Conservation (phyloP, 257 asterid genomes). For the Nicotiana noctiflora region DNA sequence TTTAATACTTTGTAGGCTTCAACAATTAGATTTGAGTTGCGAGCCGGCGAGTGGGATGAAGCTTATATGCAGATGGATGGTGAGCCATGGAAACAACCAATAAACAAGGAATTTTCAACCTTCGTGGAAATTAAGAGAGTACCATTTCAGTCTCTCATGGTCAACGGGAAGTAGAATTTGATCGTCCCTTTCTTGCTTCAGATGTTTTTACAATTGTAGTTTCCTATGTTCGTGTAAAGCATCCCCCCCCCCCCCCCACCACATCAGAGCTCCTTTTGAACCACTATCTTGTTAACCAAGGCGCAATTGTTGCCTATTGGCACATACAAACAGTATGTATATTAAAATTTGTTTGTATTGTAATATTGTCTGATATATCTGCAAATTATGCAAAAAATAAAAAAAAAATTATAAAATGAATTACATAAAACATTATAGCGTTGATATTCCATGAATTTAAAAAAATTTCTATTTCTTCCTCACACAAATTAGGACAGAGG, state of each 20-base stretch:
- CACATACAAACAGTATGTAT: background rate
- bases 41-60: constrained; percentile 88
- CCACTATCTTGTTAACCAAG: background rate
- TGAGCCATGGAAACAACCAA: constrained; percentile 92
- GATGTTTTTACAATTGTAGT: background rate
- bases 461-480: too few relatives aligned
- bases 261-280: background rate
- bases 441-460: background rate
- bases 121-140: constrained; percentile 62
- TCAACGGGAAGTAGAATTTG: constrained; percentile 28
- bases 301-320: background rate
- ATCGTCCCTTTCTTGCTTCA: background rate
- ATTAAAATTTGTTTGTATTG: background rate
- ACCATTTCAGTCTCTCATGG: constrained; percentile 56
- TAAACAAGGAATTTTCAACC: constrained; percentile 60
- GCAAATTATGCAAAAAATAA: background rate
- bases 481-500: too few relatives aligned
- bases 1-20: constrained; percentile 42
- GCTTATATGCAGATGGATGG: constrained; percentile 90
- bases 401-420: background rate
- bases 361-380: background rate
- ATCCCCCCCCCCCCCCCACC: background rate
- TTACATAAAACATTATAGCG: background rate
- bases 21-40: constrained; percentile 68
- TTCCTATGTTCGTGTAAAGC: background rate